These are phyloP conservation scores for Trifolium dubium DNA, from an alignment of 306 rosid species.

Conservation along the genomic window DNA sequence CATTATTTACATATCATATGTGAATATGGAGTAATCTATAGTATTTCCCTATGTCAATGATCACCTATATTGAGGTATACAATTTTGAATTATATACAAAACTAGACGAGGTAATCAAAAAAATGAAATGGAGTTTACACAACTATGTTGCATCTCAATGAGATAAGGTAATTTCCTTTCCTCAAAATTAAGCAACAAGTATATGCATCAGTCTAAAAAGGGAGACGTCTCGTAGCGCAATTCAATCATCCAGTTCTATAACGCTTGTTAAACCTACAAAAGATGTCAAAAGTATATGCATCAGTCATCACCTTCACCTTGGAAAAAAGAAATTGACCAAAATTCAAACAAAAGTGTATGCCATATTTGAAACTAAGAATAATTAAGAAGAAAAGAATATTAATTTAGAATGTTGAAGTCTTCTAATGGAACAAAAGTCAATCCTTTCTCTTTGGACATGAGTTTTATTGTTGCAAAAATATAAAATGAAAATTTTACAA, in stretches of 20 bases:
- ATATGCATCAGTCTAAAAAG: too few species aligned
- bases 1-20: conserved; percentile 5
- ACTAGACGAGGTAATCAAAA: conserved; percentile 38
- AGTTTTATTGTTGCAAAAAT: conserved; percentile 4
- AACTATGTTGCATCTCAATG: conserved; percentile 44
- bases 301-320: not conserved
- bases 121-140: conserved; percentile 52
- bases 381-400: too few species aligned
- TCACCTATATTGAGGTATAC: conserved; percentile 32
- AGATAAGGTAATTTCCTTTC: conserved; percentile 28
- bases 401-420: too few species aligned
- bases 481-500: not conserved
- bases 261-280: conserved; percentile 32
- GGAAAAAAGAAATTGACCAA: too few species aligned
- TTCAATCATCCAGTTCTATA: conserved; percentile 63
- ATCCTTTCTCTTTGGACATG: not conserved
- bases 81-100: conserved; percentile 50
- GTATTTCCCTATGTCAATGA: conserved; percentile 28
- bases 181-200: conserved; percentile 38
- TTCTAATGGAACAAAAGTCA: too few species aligned
- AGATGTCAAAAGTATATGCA: not conserved
- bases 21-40: conserved; percentile 26
- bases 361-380: too few species aligned
- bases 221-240: conserved; percentile 13
- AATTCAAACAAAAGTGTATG: too few species aligned